Conservation (phyloP, 1,139 yeast species). For the Petasospora fabianii region DNA sequence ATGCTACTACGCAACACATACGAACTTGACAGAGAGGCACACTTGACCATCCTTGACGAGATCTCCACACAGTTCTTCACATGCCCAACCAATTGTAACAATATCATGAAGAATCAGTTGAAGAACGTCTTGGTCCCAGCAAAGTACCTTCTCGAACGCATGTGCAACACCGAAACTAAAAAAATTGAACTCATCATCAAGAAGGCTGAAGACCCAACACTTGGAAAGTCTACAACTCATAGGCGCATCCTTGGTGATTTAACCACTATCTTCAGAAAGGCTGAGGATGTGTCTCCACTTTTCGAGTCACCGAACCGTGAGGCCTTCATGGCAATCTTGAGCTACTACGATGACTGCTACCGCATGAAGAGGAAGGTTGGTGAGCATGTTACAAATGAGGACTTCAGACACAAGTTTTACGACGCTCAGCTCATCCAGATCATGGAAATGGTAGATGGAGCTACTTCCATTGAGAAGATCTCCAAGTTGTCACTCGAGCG, state of each 20-base stretch:
- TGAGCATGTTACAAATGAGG: conserved; percentile 62
- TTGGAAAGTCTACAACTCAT: conserved; percentile 33
- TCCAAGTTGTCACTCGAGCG: neutral
- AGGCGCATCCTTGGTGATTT: conserved; percentile 56
- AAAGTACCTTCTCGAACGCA: conserved; percentile 1
- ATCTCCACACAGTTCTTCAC: conserved; percentile 62
- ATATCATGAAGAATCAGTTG: conserved; percentile 40
- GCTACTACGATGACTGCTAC: conserved; percentile 55
- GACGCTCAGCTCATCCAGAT: conserved; percentile 43
- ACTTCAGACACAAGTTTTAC: conserved; percentile 46
- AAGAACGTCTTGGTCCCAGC: conserved; percentile 37
- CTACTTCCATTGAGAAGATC: conserved; percentile 13
- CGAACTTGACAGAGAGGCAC: conserved; percentile 62
- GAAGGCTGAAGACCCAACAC: conserved; percentile 9
- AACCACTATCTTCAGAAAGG: conserved; percentile 41
- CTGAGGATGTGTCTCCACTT: conserved; percentile 28
- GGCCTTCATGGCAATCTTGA: conserved; percentile 7
- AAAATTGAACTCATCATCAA: conserved; percentile 3
- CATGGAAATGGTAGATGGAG: conserved; percentile 34
- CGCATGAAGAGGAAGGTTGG: conserved; percentile 56
- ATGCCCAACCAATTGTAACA: conserved; percentile 53
- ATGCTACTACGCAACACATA: conserved; percentile 46
- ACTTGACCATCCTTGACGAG: conserved; percentile 48
- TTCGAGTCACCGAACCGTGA: conserved; percentile 18
- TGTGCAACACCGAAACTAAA: neutral